Evolutionary conservation across 2,329 filamentous ascomycete genomes (phyloP).

Genomic region (Phaeosphaeriaceae sp.): DNA sequence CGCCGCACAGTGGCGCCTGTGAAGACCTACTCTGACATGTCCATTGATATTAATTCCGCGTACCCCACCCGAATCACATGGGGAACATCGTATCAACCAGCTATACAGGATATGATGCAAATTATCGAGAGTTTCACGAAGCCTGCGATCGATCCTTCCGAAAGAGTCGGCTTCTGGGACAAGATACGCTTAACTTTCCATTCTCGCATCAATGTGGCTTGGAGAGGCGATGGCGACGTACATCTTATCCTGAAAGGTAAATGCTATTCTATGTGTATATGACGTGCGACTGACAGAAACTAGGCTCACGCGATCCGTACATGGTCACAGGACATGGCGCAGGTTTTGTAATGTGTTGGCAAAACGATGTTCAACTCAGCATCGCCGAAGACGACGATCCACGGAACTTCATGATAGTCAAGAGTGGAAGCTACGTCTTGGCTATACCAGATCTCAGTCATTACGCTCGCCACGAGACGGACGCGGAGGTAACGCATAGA

Average conservation of each 20-base stretch:
- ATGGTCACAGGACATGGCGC: conserved; percentile 90
- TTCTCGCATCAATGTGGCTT: conserved; percentile 84
- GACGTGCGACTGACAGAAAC: conserved; percentile 11
- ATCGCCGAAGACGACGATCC: conserved; percentile 87
- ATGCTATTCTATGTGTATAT: neutral
- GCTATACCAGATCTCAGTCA: conserved; percentile 93
- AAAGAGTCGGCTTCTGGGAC: conserved; percentile 97
- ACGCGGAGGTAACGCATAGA: conserved; percentile 61
- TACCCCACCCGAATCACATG: conserved; percentile 93
- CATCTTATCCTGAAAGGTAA: conserved; percentile 88
- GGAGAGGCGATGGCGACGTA: conserved; percentile 95
- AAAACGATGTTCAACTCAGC: conserved; percentile 88
- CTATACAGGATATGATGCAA: conserved; percentile 99
- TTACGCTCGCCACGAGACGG: conserved; percentile 73
- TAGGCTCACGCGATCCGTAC: conserved; percentile 85
- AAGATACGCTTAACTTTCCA: conserved; percentile 96
- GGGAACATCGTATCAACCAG: conserved; percentile 97
- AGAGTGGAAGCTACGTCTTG: conserved; percentile 93
- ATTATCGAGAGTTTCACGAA: conserved; percentile 98
- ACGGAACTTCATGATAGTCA: conserved; percentile 91
- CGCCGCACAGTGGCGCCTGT: conserved; percentile 91
- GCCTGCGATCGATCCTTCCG: conserved; percentile 89
- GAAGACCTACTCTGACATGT: conserved; percentile 94
- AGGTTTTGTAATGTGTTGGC: conserved; percentile 98
- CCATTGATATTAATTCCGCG: conserved; percentile 89